Base-by-base conservation (phyloP, 768 basidiomycete genomes). In the Termitomyces sp. region DNA sequence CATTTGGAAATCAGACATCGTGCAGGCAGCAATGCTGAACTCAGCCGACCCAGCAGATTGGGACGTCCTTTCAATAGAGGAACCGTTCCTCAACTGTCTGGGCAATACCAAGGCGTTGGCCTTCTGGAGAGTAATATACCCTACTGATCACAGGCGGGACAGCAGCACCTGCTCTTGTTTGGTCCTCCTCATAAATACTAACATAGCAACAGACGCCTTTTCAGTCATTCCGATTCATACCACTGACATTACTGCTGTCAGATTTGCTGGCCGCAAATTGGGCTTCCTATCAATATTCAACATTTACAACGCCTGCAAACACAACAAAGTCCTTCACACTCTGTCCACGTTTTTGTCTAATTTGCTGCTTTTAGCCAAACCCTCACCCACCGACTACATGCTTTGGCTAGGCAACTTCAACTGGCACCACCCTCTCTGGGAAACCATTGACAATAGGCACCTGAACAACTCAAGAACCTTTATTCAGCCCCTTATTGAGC, bases 11-110 rank as follows among this genome's bases (percentile, higher is more conserved):
- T n/a, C n/a, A n/a, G n/a, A n/a, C n/a, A n/a, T n/a, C n/a, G n/a
- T n/a, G n/a, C n/a, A n/a, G n/a, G n/a, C n/a, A n/a, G n/a, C n/a
- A n/a, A n/a, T n/a, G n/a, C n/a, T n/a, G n/a, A n/a, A n/a, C n/a
- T n/a, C n/a, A n/a, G n/a, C n/a, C n/a, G n/a, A n/a, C n/a, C n/a
- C n/a, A n/a, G n/a, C n/a, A n/a, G n/a, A n/a, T n/a, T n/a, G n/a
- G n/a, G n/a, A n/a, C n/a, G n/a, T n/a, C n/a, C n/a, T n/a, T n/a
- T n/a, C n/a, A n/a, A n/a, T n/a, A n/a, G 5, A 29, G 56, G 73
- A 73, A 63, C 72, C 71, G 0, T 60, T 55, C 44, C 52, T 72
- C 1, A 59, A 71, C 53, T 15, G 2, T 3, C 35, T 65, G 0
- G 39, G 52, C 0, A 58, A 63, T 36, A 63, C 69, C 0, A 46